Evolutionary conservation across 495 filamentous ascomycete genomes (phyloP).

Genomic region (Neurospora pannonica): DNA sequence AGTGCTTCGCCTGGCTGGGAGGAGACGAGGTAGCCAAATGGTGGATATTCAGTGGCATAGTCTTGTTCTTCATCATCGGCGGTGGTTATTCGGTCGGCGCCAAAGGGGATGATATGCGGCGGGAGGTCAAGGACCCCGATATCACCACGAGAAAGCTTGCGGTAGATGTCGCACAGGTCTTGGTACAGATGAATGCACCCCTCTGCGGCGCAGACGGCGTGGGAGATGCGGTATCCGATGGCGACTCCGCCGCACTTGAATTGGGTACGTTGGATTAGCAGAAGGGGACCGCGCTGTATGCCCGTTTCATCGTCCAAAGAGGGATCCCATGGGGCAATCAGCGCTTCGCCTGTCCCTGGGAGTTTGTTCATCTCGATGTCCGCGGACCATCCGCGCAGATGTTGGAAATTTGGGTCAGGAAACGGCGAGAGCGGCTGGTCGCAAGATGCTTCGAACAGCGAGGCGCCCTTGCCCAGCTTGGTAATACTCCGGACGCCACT

Average conservation of each 20-base stretch:
- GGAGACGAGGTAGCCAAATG: background rate
- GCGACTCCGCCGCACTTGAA: background rate
- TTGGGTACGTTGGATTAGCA: background rate
- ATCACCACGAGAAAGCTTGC: background rate
- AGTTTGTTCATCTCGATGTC: background rate
- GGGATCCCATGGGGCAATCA: background rate
- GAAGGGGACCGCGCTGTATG: background rate
- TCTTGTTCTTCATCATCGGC: background rate
- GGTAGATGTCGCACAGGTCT: background rate
- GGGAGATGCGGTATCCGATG: background rate
- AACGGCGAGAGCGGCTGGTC: background rate
- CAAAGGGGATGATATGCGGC: background rate
- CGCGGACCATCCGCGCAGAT: background rate
- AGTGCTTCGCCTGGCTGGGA: background rate
- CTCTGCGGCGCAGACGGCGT: background rate
- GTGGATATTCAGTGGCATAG: background rate
- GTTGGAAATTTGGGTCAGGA: no score
- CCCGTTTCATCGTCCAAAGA: background rate
- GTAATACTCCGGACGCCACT: background rate
- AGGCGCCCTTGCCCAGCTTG: background rate
- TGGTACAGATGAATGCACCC: background rate
- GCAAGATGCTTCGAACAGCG: background rate
- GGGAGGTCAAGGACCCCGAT: background rate
- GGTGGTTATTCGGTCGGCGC: background rate
- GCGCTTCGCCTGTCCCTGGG: background rate